Evolutionary conservation across 768 basidiomycete genomes (phyloP).

Genomic region (Collybia nuda): DNA sequence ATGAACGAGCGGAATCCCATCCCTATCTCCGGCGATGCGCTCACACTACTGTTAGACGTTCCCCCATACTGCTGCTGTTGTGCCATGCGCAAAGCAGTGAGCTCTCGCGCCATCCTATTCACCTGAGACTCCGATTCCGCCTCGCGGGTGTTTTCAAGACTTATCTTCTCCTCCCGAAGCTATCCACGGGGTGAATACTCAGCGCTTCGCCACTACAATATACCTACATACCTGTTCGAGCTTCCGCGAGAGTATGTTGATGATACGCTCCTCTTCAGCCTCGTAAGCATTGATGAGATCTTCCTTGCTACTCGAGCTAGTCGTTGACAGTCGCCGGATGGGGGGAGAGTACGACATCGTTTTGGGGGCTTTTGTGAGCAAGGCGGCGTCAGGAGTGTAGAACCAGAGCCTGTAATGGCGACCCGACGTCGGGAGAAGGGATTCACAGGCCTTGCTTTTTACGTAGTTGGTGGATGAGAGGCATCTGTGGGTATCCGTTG

Average conservation of each 20-base stretch:
- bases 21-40: constrained; percentile 32
- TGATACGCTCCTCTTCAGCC: constrained; percentile 87
- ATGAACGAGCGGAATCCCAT: constrained; percentile 27
- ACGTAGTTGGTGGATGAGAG: constrained; percentile 17
- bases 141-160: constrained; percentile 77
- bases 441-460: constrained; percentile 16
- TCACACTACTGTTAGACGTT: constrained; percentile 21
- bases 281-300: constrained; percentile 87
- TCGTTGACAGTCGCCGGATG: constrained; percentile 54
- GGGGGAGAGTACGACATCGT: constrained; percentile 53
- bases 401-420: neutral
- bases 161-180: constrained; percentile 85
- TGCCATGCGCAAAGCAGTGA: constrained; percentile 60
- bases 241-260: constrained; percentile 80
- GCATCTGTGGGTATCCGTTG: constrained; percentile 1
- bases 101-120: constrained; percentile 69
- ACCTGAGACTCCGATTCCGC: constrained; percentile 88
- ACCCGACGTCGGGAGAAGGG: constrained; percentile 5
- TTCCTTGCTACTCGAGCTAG: constrained; percentile 59
- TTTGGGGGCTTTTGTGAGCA: too few relatives aligned
- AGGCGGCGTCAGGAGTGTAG: constrained; percentile 1
- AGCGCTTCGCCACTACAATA: neutral
- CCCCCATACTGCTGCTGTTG: constrained; percentile 47
- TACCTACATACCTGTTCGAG: constrained; percentile 66
- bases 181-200: constrained; percentile 19